Evolutionary conservation across 1,139 yeast species (phyloP).

Genomic region (Candida glucosophila): DNA sequence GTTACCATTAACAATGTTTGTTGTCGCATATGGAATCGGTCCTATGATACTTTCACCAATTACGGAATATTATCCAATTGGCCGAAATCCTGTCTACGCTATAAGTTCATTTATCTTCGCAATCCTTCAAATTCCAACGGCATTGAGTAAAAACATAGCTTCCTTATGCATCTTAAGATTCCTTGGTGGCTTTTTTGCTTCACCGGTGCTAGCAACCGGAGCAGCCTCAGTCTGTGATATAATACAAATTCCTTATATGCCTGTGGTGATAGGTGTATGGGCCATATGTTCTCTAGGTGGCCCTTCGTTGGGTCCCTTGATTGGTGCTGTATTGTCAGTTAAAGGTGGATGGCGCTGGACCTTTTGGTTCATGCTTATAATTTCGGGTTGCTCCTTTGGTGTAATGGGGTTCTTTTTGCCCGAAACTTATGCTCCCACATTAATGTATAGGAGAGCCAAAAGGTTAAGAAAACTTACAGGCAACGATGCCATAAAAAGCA

Average conservation of each 20-base stretch:
- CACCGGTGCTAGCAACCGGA: constrained; percentile 30
- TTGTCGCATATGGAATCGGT: constrained; percentile 50
- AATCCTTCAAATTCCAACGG: constrained; percentile 27
- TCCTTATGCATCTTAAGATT: constrained; percentile 24
- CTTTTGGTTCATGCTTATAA: constrained; percentile 34
- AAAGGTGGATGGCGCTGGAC: constrained; percentile 35
- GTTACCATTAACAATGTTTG: constrained; percentile 31
- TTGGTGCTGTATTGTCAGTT: constrained; percentile 19
- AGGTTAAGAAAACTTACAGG: constrained; percentile 34
- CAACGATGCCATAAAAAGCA: constrained; percentile 26
- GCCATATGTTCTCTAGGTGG: constrained; percentile 24
- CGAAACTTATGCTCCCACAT: constrained; percentile 40
- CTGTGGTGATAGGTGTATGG: constrained; percentile 22
- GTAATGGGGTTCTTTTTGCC: constrained; percentile 33
- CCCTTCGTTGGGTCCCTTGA: constrained; percentile 26
- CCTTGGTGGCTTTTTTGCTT: constrained; percentile 25
- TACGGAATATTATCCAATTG: constrained; percentile 41
- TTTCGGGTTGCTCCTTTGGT: constrained; percentile 23
- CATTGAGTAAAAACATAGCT: constrained; percentile 21
- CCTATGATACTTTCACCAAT: constrained; percentile 49
- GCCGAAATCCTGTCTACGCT: constrained; percentile 38
- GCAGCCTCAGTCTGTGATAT: constrained; percentile 29
- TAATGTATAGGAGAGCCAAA: constrained; percentile 38
- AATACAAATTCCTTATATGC: constrained; percentile 15
- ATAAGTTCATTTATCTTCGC: constrained; percentile 20